Base-by-base conservation (phyloP, 1,284 basidiomycete species). In the Pisolithus thermaeus region DNA sequence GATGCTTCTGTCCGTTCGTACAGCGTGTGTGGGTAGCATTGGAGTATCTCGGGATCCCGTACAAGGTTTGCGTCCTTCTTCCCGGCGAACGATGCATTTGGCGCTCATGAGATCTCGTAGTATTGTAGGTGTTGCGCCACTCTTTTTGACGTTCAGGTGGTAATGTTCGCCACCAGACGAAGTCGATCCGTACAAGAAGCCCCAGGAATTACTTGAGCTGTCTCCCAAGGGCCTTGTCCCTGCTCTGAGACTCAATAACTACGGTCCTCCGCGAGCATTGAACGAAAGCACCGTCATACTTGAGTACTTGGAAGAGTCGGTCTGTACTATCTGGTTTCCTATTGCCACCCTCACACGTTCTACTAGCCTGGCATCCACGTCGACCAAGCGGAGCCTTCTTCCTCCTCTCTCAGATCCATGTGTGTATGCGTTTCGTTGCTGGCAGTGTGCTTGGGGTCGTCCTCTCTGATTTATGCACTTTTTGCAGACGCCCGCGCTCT, bases 131-230 rank as follows among this genome's bases (percentile, higher is more conserved):
- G 18, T 36, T 37, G 7, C 1, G 18, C 5, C 38, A 44, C n/a
- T 23, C 2, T 9, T 16, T 8, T 14, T 2, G 46, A 8, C 3
- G 20, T 44, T 37, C 28, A 46, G 42, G 28, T 41, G 11, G 3
- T 28, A 36, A 48, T 30, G 6, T 12, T 4, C 9, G 2, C 25
- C 25, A 27, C 14, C 14, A 87, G 85, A 81, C 59, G 87, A 90
- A 67, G 85, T 90, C 27, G 87, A 91, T 66, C 87, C 87, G 1
- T 90, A 91, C 73, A 80, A 82, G 70, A 92, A 91, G 61, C 87
- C 90, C 0, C 68, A 79, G 47, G 85, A 87, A 35, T 74, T 92
- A n/a, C 71, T 92, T 11, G 82, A 88, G 47, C 74, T 90, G 14
- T 90, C 87, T 20, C 86, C 87, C 0, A 90, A 87, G 62, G 88